Percentiles rank a stretch among this genome's conserved stretches.
phyloP scores from a whole-genome alignment of 805 yeast species.

The Saturnispora saitoi region DNA sequence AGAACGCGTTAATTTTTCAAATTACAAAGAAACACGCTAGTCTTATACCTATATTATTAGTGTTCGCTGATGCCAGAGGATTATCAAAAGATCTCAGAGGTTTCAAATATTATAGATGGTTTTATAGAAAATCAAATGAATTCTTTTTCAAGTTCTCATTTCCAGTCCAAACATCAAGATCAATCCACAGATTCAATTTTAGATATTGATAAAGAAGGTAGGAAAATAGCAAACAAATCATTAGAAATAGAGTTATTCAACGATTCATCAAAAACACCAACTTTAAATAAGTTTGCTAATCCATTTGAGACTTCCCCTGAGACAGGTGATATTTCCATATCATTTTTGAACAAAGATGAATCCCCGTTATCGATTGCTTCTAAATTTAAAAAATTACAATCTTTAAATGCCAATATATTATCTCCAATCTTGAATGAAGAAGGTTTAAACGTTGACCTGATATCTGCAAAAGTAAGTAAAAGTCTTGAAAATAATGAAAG shows the following conservation, averaged over 20 bases:
- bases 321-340: neutral
- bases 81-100: neutral
- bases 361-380: constrained; percentile 4
- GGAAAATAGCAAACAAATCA: neutral
- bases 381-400: constrained; percentile 3
- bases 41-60: neutral
- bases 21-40: neutral
- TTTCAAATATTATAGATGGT: neutral
- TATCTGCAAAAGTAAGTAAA: neutral
- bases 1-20: neutral
- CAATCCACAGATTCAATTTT: neutral
- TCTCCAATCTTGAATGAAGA: neutral
- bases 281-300: constrained; percentile 26
- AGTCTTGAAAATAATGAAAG: neutral
- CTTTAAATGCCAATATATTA: neutral
- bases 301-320: constrained; percentile 31
- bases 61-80: neutral
- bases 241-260: neutral
- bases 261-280: constrained; percentile 17
- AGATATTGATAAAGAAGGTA: neutral
- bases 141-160: neutral
- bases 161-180: neutral
- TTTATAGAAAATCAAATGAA: neutral
- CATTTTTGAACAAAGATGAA: neutral
- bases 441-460: constrained; percentile 1